Conservation (phyloP, 2,329 filamentous ascomycete species). For the Mariannaea sp. region DNA sequence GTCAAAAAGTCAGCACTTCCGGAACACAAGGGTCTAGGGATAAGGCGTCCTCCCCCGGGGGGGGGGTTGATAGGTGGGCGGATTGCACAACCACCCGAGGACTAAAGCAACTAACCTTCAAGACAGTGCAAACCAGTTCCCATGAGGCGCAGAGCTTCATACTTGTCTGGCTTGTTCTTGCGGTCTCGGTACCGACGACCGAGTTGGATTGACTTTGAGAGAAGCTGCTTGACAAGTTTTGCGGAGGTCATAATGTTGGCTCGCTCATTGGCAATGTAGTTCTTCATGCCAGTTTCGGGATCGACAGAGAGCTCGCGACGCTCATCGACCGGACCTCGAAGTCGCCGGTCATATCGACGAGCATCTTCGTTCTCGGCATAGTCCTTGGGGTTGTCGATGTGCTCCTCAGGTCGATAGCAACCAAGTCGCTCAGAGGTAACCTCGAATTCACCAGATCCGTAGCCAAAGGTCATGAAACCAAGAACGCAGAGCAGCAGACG, state of each 20-base stretch:
- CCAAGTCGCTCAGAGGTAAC: slow-evolving; percentile 83
- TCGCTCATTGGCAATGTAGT: slow-evolving; percentile 89
- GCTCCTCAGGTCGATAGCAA: slow-evolving; percentile 78
- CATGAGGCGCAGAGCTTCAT: slow-evolving; percentile 84
- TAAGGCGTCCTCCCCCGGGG: not conserved
- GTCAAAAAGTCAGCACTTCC: slow-evolving; percentile 15
- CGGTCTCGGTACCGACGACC: slow-evolving; percentile 69
- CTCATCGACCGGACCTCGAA: slow-evolving; percentile 84
- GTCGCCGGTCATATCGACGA: slow-evolving; percentile 76
- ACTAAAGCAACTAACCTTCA: slow-evolving; percentile 58
- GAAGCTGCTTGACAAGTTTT: slow-evolving; percentile 73
- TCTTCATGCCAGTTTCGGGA: slow-evolving; percentile 78
- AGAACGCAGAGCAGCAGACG: slow-evolving; percentile 87
- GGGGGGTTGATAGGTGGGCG: not conserved
- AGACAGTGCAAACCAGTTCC: slow-evolving; percentile 90
- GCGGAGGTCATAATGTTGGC: slow-evolving; percentile 82
- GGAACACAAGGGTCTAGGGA: too few species aligned
- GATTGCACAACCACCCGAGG: not conserved
- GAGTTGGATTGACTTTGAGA: slow-evolving; percentile 76
- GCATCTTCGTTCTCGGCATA: slow-evolving; percentile 91
- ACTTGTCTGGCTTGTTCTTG: slow-evolving; percentile 70
- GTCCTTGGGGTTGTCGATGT: slow-evolving; percentile 80
- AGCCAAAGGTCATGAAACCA: slow-evolving; percentile 87
- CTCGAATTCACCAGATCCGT: slow-evolving; percentile 83
- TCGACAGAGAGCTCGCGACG: slow-evolving; percentile 78